phyloP scores from a whole-genome alignment of 164 flowering plant genomes.

The Umbellularia californica region DNA sequence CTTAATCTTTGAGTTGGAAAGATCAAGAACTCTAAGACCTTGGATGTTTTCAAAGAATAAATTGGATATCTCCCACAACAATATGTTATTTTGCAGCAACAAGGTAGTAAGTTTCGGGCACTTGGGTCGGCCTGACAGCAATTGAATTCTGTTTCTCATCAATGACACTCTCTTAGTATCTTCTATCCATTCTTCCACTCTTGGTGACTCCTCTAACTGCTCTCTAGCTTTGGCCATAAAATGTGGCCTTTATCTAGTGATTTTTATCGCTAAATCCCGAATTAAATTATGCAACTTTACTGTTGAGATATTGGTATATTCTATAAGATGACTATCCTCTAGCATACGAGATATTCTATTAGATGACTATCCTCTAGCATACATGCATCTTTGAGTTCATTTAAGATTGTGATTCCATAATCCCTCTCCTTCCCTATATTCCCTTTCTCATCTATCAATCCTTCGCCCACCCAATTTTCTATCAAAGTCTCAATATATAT shows the following conservation, averaged over 20 bases:
- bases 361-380: constrained; percentile 11
- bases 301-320: not conserved
- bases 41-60: not conserved
- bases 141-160: not conserved
- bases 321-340: too few species aligned
- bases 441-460: constrained; percentile 15
- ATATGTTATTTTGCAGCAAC: not conserved
- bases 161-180: constrained; percentile 11
- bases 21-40: constrained; percentile 1
- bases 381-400: constrained; percentile 16
- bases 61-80: not conserved
- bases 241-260: constrained; percentile 1
- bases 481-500: too few species aligned
- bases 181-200: constrained; percentile 6
- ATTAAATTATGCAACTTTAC: constrained; percentile 39
- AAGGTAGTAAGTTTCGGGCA: not conserved
- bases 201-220: constrained; percentile 3
- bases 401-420: constrained; percentile 20
- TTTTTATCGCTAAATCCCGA: constrained; percentile 26
- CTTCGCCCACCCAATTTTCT: constrained; percentile 16
- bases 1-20: not conserved
- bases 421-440: constrained; percentile 11
- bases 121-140: not conserved
- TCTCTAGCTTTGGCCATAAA: constrained; percentile 13
- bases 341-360: too few species aligned